Conservation (phyloP, 108 stramenopile species). For the Bacterosira constricta region DNA sequence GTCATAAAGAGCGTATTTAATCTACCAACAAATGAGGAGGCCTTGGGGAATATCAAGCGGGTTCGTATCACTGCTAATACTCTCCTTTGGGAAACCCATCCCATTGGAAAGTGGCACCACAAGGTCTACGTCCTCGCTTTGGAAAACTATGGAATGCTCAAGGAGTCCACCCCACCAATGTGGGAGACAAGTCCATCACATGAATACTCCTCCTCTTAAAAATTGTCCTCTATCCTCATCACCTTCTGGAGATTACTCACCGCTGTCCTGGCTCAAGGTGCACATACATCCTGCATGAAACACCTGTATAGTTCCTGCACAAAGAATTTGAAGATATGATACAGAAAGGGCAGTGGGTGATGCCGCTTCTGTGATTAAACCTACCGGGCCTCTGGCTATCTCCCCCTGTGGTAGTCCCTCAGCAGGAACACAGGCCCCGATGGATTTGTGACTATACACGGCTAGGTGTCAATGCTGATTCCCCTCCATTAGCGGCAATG, state of each 20-base stretch:
- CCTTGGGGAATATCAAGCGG: no score
- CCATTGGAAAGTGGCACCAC: background rate
- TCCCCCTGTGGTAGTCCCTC: conserved; percentile 40
- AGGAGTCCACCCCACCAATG: no score
- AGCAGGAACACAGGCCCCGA: conserved; percentile 33
- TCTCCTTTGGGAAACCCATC: no score
- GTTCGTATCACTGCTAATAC: no score
- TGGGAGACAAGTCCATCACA: conserved; percentile 20
- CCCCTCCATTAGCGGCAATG: conserved; percentile 6
- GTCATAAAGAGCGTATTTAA: no score
- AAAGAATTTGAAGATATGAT: conserved; percentile 3
- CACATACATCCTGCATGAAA: background rate
- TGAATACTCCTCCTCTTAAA: conserved; percentile 10
- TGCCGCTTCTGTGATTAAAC: conserved; percentile 7
- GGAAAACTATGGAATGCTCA: no score
- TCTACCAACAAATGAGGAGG: no score
- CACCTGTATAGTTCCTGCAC: background rate
- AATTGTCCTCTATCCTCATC: conserved; percentile 28
- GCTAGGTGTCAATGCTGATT: conserved; percentile 16
- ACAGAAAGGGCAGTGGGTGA: conserved; percentile 4
- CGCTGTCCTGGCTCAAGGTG: background rate
- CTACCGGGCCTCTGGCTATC: conserved; percentile 8
- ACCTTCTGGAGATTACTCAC: conserved; percentile 15
- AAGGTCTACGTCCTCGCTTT: conserved; percentile 1
- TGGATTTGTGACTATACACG: conserved; percentile 33